These are phyloP conservation scores for Phaeosphaeriaceae sp. DNA, from an alignment of 2,329 filamentous ascomycete genomes.

Conservation along the genomic window DNA sequence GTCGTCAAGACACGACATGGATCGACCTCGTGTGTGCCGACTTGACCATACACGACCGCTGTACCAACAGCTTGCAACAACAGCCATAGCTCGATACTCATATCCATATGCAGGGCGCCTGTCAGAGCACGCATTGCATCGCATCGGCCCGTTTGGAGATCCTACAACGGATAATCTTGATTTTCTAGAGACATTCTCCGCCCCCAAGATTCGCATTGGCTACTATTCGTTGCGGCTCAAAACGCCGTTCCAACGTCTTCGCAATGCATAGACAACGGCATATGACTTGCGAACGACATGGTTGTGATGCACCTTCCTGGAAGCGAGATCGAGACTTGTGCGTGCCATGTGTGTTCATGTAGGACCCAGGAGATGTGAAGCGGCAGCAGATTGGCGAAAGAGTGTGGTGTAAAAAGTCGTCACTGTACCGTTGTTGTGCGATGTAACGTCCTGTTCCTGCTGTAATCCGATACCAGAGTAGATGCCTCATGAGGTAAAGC, in stretches of 20 bases:
- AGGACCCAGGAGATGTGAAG: not conserved
- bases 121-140: not conserved
- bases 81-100: not conserved
- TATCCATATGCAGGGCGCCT: not conserved
- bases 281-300: not conserved
- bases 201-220: no score
- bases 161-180: not conserved
- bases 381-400: not conserved
- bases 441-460: no score
- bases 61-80: not conserved
- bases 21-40: not conserved
- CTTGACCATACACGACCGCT: not conserved
- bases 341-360: not conserved
- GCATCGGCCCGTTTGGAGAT: not conserved
- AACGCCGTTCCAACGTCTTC: not conserved
- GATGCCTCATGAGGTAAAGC: no score
- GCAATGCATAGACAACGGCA: not conserved
- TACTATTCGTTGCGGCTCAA: not conserved
- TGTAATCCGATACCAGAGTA: no score
- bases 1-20: not conserved
- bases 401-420: not conserved
- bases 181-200: not conserved
- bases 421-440: no score
- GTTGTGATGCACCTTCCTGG: not conserved
- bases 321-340: not conserved